Percentiles rank a stretch among this genome's conserved stretches.
phyloP scores from a whole-genome alignment of 1,284 basidiomycete species.

The Cryptococcus floricola region DNA sequence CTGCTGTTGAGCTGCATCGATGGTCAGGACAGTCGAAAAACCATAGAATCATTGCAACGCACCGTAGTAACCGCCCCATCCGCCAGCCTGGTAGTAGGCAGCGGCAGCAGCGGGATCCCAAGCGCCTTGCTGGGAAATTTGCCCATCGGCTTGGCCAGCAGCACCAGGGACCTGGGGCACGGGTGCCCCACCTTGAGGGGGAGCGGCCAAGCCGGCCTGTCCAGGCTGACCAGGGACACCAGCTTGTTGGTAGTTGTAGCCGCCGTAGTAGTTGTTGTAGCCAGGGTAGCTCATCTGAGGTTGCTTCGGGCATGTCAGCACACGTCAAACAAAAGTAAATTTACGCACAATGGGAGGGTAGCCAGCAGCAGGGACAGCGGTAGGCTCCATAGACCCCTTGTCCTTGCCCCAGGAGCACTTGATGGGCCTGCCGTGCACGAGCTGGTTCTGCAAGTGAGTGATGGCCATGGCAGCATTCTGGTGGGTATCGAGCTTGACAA shows the following conservation, averaged over 20 bases:
- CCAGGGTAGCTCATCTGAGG: slow-evolving; percentile 28
- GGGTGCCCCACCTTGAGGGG: slow-evolving; percentile 7
- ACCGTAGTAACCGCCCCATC: slow-evolving; percentile 46
- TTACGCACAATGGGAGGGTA: slow-evolving; percentile 15
- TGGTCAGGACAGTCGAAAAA: background rate
- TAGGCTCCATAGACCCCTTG: slow-evolving; percentile 48
- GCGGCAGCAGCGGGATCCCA: slow-evolving; percentile 40
- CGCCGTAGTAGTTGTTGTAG: slow-evolving; percentile 41
- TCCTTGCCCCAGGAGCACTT: slow-evolving; percentile 99
- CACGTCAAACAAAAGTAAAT: background rate
- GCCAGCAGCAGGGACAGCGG: slow-evolving; percentile 8
- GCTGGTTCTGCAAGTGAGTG: slow-evolving; percentile 87
- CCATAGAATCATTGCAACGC: slow-evolving; percentile 6
- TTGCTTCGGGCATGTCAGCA: slow-evolving; percentile 10
- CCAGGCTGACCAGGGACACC: slow-evolving; percentile 44
- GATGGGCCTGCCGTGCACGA: slow-evolving; percentile 91
- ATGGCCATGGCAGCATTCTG: slow-evolving; percentile 97
- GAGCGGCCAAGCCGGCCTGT: slow-evolving; percentile 14
- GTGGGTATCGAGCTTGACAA: slow-evolving; percentile 96
- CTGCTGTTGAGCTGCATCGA: too few species aligned
- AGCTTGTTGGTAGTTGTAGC: slow-evolving; percentile 38
- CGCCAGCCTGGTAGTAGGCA: slow-evolving; percentile 38
- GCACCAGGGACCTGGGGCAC: slow-evolving; percentile 1
- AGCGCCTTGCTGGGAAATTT: slow-evolving; percentile 14
- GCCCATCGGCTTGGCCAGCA: slow-evolving; percentile 8